phyloP scores from a whole-genome alignment of 495 filamentous ascomycete species.

The Penicillium waksmanii region DNA sequence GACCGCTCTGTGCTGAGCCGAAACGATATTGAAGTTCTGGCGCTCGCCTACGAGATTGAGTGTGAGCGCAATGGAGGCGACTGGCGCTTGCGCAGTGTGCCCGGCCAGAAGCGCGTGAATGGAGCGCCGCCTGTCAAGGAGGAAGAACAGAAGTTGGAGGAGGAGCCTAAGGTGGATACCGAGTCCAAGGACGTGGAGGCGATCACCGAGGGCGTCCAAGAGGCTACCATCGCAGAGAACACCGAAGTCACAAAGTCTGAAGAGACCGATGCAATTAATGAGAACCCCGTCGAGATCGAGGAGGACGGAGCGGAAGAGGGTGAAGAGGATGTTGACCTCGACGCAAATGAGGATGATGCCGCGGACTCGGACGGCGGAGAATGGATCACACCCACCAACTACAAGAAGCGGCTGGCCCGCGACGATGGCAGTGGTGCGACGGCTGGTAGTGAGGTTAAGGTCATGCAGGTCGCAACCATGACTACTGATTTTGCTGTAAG shows the following conservation, averaged over 20 bases:
- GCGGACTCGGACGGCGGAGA: constrained; percentile 70
- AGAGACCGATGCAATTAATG: constrained; percentile 6
- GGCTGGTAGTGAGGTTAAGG: constrained; percentile 56
- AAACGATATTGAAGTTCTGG: constrained; percentile 86
- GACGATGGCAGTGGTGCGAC: constrained; percentile 53
- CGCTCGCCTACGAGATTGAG: constrained; percentile 89
- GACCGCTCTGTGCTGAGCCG: constrained; percentile 84
- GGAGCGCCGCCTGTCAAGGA: constrained; percentile 62
- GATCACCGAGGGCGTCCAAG: constrained; percentile 34
- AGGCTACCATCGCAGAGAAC: constrained; percentile 27
- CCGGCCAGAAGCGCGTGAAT: constrained; percentile 76
- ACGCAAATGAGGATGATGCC: constrained; percentile 54
- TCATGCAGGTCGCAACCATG: constrained; percentile 81
- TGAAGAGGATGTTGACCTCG: constrained; percentile 56
- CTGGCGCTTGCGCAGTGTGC: constrained; percentile 76
- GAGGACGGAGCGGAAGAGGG: constrained; percentile 35
- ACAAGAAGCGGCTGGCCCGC: constrained; percentile 78
- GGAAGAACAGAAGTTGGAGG: constrained; percentile 28
- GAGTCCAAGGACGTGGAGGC: constrained; percentile 36
- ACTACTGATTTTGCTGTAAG: constrained; percentile 92
- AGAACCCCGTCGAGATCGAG: constrained; percentile 1
- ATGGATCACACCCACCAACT: constrained; percentile 95
- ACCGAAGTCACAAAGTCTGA: constrained; percentile 21
- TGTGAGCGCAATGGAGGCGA: constrained; percentile 81
- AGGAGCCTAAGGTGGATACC: constrained; percentile 26